Conservation (phyloP, 306 rosid genomes). For the Abrus precatorius region DNA sequence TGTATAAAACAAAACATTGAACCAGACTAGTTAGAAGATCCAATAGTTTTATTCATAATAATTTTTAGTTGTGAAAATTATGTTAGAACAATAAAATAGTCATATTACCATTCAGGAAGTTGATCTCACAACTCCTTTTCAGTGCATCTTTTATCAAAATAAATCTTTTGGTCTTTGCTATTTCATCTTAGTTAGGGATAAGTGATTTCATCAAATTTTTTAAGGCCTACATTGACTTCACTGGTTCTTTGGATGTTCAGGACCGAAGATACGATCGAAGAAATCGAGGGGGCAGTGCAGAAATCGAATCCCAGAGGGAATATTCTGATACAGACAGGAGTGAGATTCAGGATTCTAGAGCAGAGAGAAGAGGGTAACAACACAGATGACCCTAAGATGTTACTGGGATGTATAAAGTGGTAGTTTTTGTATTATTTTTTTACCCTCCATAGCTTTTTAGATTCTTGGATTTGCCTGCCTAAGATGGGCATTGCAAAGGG, state of each 20-base stretch:
- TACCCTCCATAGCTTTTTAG: slow-evolving; percentile 48
- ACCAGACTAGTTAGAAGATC: not conserved
- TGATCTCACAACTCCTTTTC: not conserved
- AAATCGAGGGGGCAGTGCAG: slow-evolving; percentile 70
- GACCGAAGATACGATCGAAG: slow-evolving; percentile 88
- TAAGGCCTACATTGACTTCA: slow-evolving; percentile 6
- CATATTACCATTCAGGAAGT: not conserved
- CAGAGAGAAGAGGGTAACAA: slow-evolving; percentile 65
- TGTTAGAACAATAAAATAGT: slow-evolving; percentile 36
- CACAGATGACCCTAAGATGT: slow-evolving; percentile 39
- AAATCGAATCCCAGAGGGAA: slow-evolving; percentile 79
- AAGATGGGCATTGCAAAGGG: slow-evolving; percentile 43
- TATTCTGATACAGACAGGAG: slow-evolving; percentile 82
- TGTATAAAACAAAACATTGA: slow-evolving; percentile 4
- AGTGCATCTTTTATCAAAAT: not conserved
- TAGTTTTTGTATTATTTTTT: slow-evolving; percentile 42
- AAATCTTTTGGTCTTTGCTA: not conserved
- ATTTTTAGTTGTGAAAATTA: not conserved
- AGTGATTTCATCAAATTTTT: not conserved
- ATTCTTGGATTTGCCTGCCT: slow-evolving; percentile 57
- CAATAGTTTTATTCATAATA: slow-evolving; percentile 19
- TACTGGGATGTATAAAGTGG: slow-evolving; percentile 55
- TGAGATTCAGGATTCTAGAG: slow-evolving; percentile 70
- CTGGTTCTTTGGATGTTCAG: slow-evolving; percentile 54
- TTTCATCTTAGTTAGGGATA: slow-evolving; percentile 5